These are phyloP conservation scores for Arthrobotrys conoides DNA, from an alignment of 2,329 filamentous ascomycete genomes.

Conservation along the genomic window DNA sequence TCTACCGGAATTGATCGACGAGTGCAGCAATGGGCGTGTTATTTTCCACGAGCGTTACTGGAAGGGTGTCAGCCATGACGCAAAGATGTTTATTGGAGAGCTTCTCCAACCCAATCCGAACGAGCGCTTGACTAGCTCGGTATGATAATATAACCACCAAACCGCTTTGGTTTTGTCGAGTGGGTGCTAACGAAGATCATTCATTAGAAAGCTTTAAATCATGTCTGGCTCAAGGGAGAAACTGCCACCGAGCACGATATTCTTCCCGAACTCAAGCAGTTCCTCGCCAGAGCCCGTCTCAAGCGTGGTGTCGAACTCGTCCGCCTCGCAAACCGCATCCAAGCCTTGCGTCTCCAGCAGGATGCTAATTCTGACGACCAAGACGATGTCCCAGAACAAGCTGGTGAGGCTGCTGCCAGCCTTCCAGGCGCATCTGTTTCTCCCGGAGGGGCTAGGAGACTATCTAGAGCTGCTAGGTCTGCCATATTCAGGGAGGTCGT, in stretches of 20 bases:
- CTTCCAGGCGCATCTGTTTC: conserved; percentile 69
- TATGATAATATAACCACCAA: conserved; percentile 67
- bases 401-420: conserved; percentile 72
- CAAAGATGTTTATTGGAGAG: conserved; percentile 90
- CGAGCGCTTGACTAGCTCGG: conserved; percentile 82
- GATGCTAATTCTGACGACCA: conserved; percentile 78
- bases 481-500: conserved; percentile 96
- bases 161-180: background rate
- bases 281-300: conserved; percentile 90
- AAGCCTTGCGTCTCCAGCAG: conserved; percentile 91
- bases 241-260: conserved; percentile 96
- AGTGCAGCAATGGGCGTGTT: conserved; percentile 86
- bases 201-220: conserved; percentile 79
- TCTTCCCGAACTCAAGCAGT: conserved; percentile 94
- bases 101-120: conserved; percentile 84
- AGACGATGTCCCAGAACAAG: conserved; percentile 78
- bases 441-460: conserved; percentile 69
- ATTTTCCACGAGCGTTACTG: conserved; percentile 98
- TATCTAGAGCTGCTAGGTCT: conserved; percentile 69
- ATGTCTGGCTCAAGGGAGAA: conserved; percentile 91
- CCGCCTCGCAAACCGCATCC: conserved; percentile 95
- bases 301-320: conserved; percentile 95
- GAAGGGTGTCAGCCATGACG: conserved; percentile 95
- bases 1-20: conserved; percentile 90
- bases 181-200: conserved; percentile 26